Evolutionary conservation across 23 red algal species (phyloP), one percentile per base, ranked within the genome.

Genomic region (Gracilaria domingensis): DNA sequence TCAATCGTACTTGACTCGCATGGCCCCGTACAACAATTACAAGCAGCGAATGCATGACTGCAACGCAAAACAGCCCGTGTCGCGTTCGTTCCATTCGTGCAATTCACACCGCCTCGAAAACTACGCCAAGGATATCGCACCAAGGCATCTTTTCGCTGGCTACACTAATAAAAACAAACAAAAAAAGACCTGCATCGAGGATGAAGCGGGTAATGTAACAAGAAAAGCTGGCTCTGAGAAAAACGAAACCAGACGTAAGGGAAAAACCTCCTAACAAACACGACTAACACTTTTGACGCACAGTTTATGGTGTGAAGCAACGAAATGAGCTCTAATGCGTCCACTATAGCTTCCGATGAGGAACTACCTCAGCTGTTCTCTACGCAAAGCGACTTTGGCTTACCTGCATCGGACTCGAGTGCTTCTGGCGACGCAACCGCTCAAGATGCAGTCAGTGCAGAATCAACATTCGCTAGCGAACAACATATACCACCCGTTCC

Each of bases 331-430:
- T 69, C 64, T 69, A 37, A 69, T 37, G 64, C 64, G 0, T 69
- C 64, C 8, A 69, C 64, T 69, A 20, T 69, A 38, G 64, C 64
- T 37, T 69, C 64, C 8, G 64, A 69, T 37, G 64, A 69, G 30
- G 64, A 69, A 32, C 30, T 69, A 14, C 64, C 64, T 69, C 64
- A 69, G 33, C 32, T 69, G 2, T 69, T 69, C 64, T 69, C 64
- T 69, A 13, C 26, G 8, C 32, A 69, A 5, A 69, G 30, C 33
- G 64, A 69, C 2, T 5, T 69, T 69, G 64, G 64, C 32, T 30
- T 24, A 18, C 16, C 16, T 12, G 6, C 64, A 12, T 69, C 64
- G 30, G 30, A 8, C 14, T 69, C 64, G 64, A 69, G 64, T 36
- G 64, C 2, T 37, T 69, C 64, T 37, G 30, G 3, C 24, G 60